Evolutionary conservation across 2,329 filamentous ascomycete genomes (phyloP).

Genomic region (Pseudocercospora musae): DNA sequence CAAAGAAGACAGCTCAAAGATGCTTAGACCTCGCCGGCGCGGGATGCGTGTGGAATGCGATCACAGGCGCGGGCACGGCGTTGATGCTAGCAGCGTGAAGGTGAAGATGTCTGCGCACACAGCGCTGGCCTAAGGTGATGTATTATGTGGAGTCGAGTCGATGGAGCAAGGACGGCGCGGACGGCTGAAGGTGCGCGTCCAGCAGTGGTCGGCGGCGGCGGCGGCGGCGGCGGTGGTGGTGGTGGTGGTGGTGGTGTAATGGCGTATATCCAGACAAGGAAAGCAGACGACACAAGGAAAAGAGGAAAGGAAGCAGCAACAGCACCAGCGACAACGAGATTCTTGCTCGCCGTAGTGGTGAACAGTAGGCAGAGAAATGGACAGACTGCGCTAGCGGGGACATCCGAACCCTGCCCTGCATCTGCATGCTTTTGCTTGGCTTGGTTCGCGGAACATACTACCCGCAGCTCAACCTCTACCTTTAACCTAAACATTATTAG

Average conservation of each 20-base stretch:
- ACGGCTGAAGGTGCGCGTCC: not conserved
- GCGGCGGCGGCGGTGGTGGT: not conserved
- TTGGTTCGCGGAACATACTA: not conserved
- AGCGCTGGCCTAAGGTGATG: not conserved
- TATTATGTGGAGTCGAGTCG: not conserved
- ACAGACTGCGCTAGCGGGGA: not conserved
- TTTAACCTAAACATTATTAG: not conserved
- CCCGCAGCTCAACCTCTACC: not conserved
- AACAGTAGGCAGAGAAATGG: not conserved
- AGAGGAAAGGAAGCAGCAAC: not conserved
- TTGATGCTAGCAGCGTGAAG: not conserved
- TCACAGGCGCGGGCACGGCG: not conserved
- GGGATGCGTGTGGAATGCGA: not conserved
- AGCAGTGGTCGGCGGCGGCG: not conserved
- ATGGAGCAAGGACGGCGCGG: not conserved
- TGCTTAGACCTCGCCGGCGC: slow-evolving; percentile 2
- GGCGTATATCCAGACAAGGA: slow-evolving; percentile 9
- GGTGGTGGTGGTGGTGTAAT: not conserved
- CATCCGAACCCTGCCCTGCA: not conserved
- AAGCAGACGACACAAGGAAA: slow-evolving; percentile 6
- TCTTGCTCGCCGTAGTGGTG: not conserved
- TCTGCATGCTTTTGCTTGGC: not conserved
- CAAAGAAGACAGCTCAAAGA: slow-evolving; percentile 13
- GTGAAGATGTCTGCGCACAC: not conserved
- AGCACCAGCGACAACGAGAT: not conserved